phyloP scores from a whole-genome alignment of 495 filamentous ascomycete genomes.

The Penicillium robsamsonii region DNA sequence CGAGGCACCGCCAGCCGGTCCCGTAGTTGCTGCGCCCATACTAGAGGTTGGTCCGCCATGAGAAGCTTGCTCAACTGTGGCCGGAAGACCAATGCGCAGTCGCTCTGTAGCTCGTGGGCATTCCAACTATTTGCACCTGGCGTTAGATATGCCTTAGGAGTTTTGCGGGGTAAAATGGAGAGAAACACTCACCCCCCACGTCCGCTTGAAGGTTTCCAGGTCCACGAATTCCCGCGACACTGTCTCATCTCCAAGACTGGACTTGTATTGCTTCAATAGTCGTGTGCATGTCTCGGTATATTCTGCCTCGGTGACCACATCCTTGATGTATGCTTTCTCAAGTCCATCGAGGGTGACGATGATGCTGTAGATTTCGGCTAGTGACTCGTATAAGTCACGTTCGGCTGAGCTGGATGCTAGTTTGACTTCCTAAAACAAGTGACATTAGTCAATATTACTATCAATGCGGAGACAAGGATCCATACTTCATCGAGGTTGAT shows the following conservation, averaged over 20 bases:
- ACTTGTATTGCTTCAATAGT: constrained; percentile 94
- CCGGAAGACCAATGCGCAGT: constrained; percentile 80
- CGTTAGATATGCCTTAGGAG: constrained; percentile 8
- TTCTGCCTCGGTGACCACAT: constrained; percentile 85
- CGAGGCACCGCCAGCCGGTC: constrained; percentile 51
- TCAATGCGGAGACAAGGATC: constrained; percentile 5
- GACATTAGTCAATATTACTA: constrained; percentile 21
- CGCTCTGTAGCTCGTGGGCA: constrained; percentile 92
- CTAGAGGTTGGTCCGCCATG: constrained; percentile 40
- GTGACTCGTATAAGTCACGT: constrained; percentile 89
- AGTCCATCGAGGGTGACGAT: constrained; percentile 92
- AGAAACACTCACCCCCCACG: constrained; percentile 72
- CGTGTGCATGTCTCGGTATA: constrained; percentile 95
- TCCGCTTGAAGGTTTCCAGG: constrained; percentile 87
- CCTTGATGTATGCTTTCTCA: constrained; percentile 95
- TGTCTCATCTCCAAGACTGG: constrained; percentile 80
- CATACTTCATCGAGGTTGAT: constrained; percentile 89
- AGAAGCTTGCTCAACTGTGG: constrained; percentile 58
- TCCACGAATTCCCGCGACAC: constrained; percentile 81
- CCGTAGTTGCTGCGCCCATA: constrained; percentile 37
- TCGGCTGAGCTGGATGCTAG: constrained; percentile 79
- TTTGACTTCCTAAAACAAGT: constrained; percentile 74
- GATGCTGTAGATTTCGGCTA: constrained; percentile 97
- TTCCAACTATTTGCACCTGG: constrained; percentile 63
- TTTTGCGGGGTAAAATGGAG: not conserved